Conservation (phyloP, 768 basidiomycete genomes). For the Suillus occidentalis region DNA sequence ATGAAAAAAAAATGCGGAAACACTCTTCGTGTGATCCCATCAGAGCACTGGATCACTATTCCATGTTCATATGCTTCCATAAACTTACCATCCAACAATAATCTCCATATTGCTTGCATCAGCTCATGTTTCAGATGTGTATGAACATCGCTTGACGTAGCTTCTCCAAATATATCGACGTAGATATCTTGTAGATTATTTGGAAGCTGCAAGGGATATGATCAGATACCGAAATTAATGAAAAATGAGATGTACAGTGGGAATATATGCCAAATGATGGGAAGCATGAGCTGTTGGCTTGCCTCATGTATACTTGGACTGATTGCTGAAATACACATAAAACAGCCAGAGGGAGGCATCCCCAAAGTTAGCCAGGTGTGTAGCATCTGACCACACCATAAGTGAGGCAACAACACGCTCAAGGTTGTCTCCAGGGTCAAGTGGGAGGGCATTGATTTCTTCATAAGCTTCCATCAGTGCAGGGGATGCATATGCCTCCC, state of each 20-base stretch:
- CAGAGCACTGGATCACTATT: slow-evolving; percentile 16
- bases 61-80: slow-evolving; percentile 20
- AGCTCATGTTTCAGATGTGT: slow-evolving; percentile 14
- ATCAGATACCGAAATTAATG: slow-evolving; percentile 19
- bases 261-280: slow-evolving; percentile 36
- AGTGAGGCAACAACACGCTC: slow-evolving; percentile 13
- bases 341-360: neutral
- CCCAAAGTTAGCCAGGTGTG: neutral
- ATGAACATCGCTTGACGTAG: neutral
- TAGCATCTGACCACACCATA: slow-evolving; percentile 9
- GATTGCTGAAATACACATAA: slow-evolving; percentile 29
- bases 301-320: neutral
- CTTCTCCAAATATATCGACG: neutral
- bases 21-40: neutral
- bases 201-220: neutral
- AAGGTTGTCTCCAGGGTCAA: slow-evolving; percentile 8
- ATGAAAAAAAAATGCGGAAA: slow-evolving; percentile 10
- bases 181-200: neutral
- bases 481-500: slow-evolving; percentile 7
- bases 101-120: slow-evolving; percentile 17
- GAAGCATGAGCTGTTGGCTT: slow-evolving; percentile 15
- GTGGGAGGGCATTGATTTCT: slow-evolving; percentile 7
- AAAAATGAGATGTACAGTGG: slow-evolving; percentile 25
- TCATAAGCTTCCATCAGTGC: neutral
- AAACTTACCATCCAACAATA: slow-evolving; percentile 22